Evolutionary conservation across 805 yeast species (phyloP).

Genomic region (Candida ovalis): DNA sequence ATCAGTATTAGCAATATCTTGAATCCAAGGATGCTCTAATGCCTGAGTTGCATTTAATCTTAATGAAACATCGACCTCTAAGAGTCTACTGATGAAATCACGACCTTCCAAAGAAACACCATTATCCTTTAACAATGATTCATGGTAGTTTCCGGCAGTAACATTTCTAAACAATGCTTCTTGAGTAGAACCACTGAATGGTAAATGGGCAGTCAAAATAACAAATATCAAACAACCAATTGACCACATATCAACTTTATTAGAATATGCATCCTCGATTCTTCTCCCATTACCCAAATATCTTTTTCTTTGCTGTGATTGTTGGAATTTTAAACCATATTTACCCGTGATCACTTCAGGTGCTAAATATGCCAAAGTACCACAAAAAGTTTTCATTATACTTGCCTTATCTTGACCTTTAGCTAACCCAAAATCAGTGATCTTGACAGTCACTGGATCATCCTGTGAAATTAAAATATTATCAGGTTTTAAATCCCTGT

Average conservation of each 20-base stretch:
- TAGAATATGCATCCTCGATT: slow-evolving; percentile 55
- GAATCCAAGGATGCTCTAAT: slow-evolving; percentile 79
- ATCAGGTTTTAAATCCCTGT: slow-evolving; percentile 94
- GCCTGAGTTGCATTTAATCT: slow-evolving; percentile 78
- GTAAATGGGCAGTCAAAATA: slow-evolving; percentile 86
- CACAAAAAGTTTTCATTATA: slow-evolving; percentile 93
- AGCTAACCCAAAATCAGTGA: slow-evolving; percentile 95
- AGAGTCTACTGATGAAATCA: slow-evolving; percentile 63
- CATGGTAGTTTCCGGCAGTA: slow-evolving; percentile 73
- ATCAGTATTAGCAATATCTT: slow-evolving; percentile 24
- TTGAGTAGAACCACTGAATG: slow-evolving; percentile 91
- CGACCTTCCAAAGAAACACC: slow-evolving; percentile 66
- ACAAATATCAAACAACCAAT: slow-evolving; percentile 93
- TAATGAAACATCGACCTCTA: slow-evolving; percentile 71
- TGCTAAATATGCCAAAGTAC: slow-evolving; percentile 94
- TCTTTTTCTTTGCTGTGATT: slow-evolving; percentile 19
- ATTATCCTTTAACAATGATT: slow-evolving; percentile 58
- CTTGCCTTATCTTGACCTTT: slow-evolving; percentile 82
- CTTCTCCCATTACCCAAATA: slow-evolving; percentile 32
- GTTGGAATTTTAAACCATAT: slow-evolving; percentile 34
- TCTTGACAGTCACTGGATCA: slow-evolving; percentile 87
- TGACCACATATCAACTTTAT: slow-evolving; percentile 96
- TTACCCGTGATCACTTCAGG: slow-evolving; percentile 80
- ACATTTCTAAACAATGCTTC: slow-evolving; percentile 78
- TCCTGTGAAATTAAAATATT: slow-evolving; percentile 87